phyloP scores from a whole-genome alignment of 2,329 filamentous ascomycete genomes.

The Neurospora crassa region DNA sequence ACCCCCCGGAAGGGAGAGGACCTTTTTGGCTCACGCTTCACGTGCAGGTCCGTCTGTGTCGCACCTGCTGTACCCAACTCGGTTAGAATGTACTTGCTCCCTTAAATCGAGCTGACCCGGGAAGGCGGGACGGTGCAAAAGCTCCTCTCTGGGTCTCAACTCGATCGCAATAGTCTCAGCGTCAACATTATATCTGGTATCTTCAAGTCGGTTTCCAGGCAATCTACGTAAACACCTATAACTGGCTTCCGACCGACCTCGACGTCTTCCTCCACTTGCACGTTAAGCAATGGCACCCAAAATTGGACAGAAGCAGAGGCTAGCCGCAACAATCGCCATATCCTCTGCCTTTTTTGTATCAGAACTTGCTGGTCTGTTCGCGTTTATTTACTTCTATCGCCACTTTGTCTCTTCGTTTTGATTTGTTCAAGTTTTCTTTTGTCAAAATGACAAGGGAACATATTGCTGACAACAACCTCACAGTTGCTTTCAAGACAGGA shows the following conservation, averaged over 20 bases:
- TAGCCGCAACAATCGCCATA: constrained; percentile 38
- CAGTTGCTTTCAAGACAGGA: constrained; percentile 59
- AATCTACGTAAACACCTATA: background rate
- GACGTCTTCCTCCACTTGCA: background rate
- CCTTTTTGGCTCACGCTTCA: background rate
- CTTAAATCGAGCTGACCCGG: background rate
- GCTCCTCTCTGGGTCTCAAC: background rate
- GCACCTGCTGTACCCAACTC: background rate
- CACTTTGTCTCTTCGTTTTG: too few species aligned
- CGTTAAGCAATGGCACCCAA: constrained; percentile 24
- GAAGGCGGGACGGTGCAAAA: background rate
- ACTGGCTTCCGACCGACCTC: background rate
- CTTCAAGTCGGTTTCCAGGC: background rate
- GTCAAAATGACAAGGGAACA: background rate
- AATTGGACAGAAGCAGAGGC: constrained; percentile 33
- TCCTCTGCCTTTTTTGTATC: constrained; percentile 41
- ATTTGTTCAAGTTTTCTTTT: too few species aligned
- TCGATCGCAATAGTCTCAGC: background rate
- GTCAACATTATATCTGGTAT: background rate
- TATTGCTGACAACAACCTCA: background rate
- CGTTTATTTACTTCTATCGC: background rate
- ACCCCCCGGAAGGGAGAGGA: background rate
- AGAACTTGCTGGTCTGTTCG: constrained; percentile 35
- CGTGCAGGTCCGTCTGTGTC: background rate
- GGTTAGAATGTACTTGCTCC: background rate